Evolutionary conservation across 345 rosid genomes (phyloP), one percentile per base, ranked within the genome.

Genomic region (Euphorbia tirucalli): DNA sequence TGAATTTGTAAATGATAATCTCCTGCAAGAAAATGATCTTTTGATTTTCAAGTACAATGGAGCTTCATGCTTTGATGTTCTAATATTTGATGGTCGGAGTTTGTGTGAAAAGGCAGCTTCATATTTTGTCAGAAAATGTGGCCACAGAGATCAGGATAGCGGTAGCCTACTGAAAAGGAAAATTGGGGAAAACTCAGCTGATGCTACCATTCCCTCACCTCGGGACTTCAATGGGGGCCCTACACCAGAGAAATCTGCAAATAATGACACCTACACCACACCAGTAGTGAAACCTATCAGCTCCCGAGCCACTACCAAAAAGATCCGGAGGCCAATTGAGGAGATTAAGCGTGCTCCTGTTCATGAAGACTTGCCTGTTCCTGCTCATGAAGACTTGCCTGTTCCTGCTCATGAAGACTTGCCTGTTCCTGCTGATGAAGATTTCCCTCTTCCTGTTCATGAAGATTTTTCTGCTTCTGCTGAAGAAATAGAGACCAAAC

Each of bases 21-120:
- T 60, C 16, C 81, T 93, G 69, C 54, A 70, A 65, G 88, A 86
- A 83, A 81, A 85, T 66, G 97, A 93, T 80, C 63, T 91, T 13
- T 75, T 93, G 83, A 72, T 88, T 76, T 91, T 93, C 66, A 93
- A 80, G 83, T 89, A 83, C 84, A 78, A 83, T 49, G 93, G 96
- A 69, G 74, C 74, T 28, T 90, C 98, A 39, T 83, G 82, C 59
- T 91, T 93, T 73, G 92, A 93, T 75, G 97, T 91, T 44, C 55
- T 89, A 63, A 72, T 89, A 55, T 89, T 93, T 59, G 90, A 89
- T 71, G 83, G 86, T 61, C 71, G 39, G n/a, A 91, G 84, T 78
- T 74, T 83, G 72, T 93, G 98, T 27, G 95, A 93, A 83, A 93
- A 85, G 77, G 92, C 84, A 55, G 78, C 81, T 72, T 75, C 91